These are phyloP conservation scores for Paecilomyces formosus DNA, from an alignment of 2,329 filamentous ascomycete genomes.

Conservation along the genomic window DNA sequence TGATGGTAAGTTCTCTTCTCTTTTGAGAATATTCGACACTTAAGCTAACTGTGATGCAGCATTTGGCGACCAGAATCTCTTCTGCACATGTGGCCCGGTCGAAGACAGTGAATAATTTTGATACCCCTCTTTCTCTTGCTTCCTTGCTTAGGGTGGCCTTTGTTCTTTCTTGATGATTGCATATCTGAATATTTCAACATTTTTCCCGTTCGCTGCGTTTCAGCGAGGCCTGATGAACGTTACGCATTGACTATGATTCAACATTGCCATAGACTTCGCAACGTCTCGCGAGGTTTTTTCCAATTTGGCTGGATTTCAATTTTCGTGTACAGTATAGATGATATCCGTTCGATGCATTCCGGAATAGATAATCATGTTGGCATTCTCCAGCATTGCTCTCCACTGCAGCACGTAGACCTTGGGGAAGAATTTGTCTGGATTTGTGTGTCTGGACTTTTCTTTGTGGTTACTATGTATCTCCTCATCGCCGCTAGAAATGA, in stretches of 20 bases:
- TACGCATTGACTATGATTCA: background rate
- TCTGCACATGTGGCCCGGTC: slow-evolving; percentile 88
- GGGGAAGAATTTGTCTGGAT: no score
- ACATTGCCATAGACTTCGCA: background rate
- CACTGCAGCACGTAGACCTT: no score
- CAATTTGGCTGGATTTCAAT: background rate
- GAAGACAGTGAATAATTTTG: slow-evolving; percentile 45
- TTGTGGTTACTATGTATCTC: no score
- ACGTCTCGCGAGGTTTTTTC: background rate
- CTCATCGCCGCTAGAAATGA: no score
- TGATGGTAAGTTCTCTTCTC: slow-evolving; percentile 63
- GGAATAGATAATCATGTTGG: background rate
- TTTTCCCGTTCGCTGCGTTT: slow-evolving; percentile 3
- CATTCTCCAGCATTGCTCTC: background rate
- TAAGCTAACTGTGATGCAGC: slow-evolving; percentile 44
- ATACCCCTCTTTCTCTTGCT: slow-evolving; percentile 19
- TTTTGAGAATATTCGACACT: background rate
- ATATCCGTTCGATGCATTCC: background rate
- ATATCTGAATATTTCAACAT: background rate
- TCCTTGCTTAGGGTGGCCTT: background rate
- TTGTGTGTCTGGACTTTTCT: no score
- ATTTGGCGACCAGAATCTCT: slow-evolving; percentile 85
- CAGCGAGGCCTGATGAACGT: background rate
- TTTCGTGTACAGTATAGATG: background rate
- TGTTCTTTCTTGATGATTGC: background rate